A percentile compares a stretch with the other conserved stretches of the same genome.
These are phyloP conservation scores for Mycena sp. DNA, from an alignment of 1,284 basidiomycete genomes.

Conservation along the genomic window DNA sequence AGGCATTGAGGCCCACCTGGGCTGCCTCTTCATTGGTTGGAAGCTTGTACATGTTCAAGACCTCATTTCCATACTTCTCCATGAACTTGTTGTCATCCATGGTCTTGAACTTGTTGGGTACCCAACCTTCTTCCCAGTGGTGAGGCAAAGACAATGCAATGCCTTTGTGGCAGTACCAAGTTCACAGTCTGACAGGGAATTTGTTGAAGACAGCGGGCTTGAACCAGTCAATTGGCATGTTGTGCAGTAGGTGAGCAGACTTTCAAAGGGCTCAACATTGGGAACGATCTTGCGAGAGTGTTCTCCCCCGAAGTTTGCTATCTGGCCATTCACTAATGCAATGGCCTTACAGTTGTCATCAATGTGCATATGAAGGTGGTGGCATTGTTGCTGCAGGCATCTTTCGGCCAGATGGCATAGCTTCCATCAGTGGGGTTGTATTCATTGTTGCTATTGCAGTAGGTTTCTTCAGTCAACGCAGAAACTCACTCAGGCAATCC, in stretches of 20 bases:
- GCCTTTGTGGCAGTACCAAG: background rate
- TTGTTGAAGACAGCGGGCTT: too few relatives aligned
- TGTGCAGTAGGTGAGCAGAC: background rate
- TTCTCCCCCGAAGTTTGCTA: too few relatives aligned
- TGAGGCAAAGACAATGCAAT: background rate
- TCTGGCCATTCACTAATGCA: background rate
- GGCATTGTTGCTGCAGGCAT: background rate
- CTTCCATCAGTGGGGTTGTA: background rate
- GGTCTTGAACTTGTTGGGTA: constrained; percentile 1
- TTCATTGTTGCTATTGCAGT: constrained; percentile 2
- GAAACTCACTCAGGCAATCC: too few relatives aligned
- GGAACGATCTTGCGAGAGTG: background rate
- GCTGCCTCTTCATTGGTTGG: background rate
- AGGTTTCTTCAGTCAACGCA: too few relatives aligned
- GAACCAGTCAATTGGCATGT: constrained; percentile 3
- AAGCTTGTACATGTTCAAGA: background rate
- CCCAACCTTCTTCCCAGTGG: too few relatives aligned
- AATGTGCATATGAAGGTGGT: background rate
- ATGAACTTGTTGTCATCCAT: background rate
- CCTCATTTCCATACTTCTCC: background rate
- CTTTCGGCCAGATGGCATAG: background rate
- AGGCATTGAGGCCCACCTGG: background rate
- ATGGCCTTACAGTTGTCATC: background rate
- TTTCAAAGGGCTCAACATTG: background rate
- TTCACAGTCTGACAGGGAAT: background rate